These are phyloP conservation scores for Didymella sp. DNA, from an alignment of 2,329 filamentous ascomycete species.

Conservation along the genomic window DNA sequence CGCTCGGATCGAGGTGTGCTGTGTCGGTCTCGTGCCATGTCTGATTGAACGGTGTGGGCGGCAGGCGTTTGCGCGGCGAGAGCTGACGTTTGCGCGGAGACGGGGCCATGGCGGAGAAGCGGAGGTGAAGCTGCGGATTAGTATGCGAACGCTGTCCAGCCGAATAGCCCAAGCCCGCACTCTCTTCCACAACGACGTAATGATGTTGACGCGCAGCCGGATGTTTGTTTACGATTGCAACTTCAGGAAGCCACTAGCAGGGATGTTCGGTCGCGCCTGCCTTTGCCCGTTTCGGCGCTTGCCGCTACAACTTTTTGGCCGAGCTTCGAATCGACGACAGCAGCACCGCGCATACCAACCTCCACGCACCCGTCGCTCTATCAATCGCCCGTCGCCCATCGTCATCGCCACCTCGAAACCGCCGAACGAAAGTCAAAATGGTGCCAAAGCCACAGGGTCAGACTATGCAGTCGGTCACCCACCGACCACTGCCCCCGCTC, in stretches of 20 bases:
- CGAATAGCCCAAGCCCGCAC: slow-evolving; percentile 1
- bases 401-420: slow-evolving; percentile 7
- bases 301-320: slow-evolving; percentile 22
- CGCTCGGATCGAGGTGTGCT: slow-evolving; percentile 50
- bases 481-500: slow-evolving; percentile 64
- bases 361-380: neutral
- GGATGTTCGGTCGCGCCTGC: slow-evolving; percentile 8
- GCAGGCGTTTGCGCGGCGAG: slow-evolving; percentile 41
- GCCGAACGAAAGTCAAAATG: slow-evolving; percentile 33
- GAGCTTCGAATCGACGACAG: slow-evolving; percentile 4
- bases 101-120: slow-evolving; percentile 33
- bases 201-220: slow-evolving; percentile 11
- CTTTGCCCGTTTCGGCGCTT: slow-evolving; percentile 16
- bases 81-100: slow-evolving; percentile 40
- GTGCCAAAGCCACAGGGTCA: slow-evolving; percentile 47
- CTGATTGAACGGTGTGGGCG: slow-evolving; percentile 39
- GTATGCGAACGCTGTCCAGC: slow-evolving; percentile 22
- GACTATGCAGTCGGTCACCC: slow-evolving; percentile 47
- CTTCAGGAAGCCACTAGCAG: slow-evolving; percentile 19
- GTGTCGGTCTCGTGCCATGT: slow-evolving; percentile 54
- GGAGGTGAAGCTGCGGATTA: slow-evolving; percentile 15
- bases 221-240: slow-evolving; percentile 17
- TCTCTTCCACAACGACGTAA: slow-evolving; percentile 5
- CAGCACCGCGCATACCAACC: slow-evolving; percentile 4
- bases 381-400: slow-evolving; percentile 5